Base-by-base conservation (phyloP, 192 early-diverging fungal genomes). In the Linnemannia zychae region DNA sequence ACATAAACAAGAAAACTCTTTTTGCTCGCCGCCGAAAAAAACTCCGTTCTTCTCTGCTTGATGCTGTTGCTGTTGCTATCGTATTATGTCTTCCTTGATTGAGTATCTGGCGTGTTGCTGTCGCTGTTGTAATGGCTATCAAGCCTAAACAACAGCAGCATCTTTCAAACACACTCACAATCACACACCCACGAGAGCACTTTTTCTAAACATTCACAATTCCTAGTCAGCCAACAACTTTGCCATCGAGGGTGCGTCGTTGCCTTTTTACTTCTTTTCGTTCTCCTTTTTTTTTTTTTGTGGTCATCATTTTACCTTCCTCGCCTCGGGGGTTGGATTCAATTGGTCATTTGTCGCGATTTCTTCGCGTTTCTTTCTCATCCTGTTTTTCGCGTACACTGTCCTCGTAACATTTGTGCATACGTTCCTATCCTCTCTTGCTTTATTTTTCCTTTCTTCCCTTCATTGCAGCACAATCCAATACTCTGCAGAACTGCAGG, bases 161-260 rank as follows among this genome's bases (percentile, higher is more conserved):
- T 52, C 50, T 52, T 18, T 57, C 52, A 31, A 44, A 9, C 3
- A 44, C 9, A 9, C 9, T 9, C 40, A 6, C 40, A 6, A 44
- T 44, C 40, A 44, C 40, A 44, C 24, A 63, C 24, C 24, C 3
- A 60, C n/a, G 12, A 63, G 57, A 63, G 57, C 57, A 16, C 24
- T 63, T 63, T 63, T 63, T 57, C 31, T 44, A 9, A 44, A 44
- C 9, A 44, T 63, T 60, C 24, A n/a, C n/a, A n/a, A n/a, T 63
- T 63, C 57, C 24, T 63, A 63, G 57, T 31, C 57, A 63, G 24
- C 57, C n/a, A 63, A 63, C 53, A 57, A 57, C 57, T 31, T 33
- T 63, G 57, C 57, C n/a, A 63, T 60, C 57, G 28, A 2, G 57
- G 28, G n/a, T 9, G 3, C 40, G 4, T 44, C n/a, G n/a, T n/a